These are phyloP conservation scores for Metschnikowia koreensis DNA, from an alignment of 805 yeast genomes.

Conservation along the genomic window DNA sequence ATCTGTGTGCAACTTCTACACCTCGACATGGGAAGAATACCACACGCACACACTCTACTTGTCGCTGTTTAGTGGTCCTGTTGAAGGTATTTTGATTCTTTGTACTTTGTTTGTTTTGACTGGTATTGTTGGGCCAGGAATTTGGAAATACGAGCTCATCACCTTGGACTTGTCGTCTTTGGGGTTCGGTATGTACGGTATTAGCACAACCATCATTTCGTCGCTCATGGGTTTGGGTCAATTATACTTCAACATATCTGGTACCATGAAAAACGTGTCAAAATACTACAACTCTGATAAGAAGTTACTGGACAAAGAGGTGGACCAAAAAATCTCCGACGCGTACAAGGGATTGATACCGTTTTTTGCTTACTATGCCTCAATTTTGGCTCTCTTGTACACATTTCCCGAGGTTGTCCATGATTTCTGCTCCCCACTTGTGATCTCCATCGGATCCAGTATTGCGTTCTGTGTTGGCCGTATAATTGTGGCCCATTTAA, in stretches of 20 bases:
- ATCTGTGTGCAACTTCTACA: conserved; percentile 74
- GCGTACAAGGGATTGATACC: conserved; percentile 62
- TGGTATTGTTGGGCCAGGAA: conserved; percentile 64
- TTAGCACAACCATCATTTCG: conserved; percentile 46
- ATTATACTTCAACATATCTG: conserved; percentile 60
- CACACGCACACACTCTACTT: conserved; percentile 82
- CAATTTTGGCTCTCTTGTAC: conserved; percentile 47
- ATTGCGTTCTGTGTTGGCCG: conserved; percentile 88
- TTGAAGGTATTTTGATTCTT: conserved; percentile 81
- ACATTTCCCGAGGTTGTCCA: conserved; percentile 52
- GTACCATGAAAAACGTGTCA: conserved; percentile 63
- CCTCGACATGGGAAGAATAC: conserved; percentile 94
- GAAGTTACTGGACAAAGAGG: conserved; percentile 21
- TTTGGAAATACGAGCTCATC: conserved; percentile 55
- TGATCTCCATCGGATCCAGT: conserved; percentile 68
- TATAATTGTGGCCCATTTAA: conserved; percentile 82
- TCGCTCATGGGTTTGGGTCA: conserved; percentile 52
- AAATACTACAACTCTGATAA: conserved; percentile 38
- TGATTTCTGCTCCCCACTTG: conserved; percentile 50
- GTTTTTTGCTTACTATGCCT: conserved; percentile 52
- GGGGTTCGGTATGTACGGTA: conserved; percentile 24
- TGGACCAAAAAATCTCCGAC: conserved; percentile 38
- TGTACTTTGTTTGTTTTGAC: conserved; percentile 55
- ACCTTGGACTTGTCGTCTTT: conserved; percentile 38
- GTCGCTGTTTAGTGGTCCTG: conserved; percentile 87